phyloP scores from a whole-genome alignment of 192 early-diverging fungal species.

The Entrophospora sp. region DNA sequence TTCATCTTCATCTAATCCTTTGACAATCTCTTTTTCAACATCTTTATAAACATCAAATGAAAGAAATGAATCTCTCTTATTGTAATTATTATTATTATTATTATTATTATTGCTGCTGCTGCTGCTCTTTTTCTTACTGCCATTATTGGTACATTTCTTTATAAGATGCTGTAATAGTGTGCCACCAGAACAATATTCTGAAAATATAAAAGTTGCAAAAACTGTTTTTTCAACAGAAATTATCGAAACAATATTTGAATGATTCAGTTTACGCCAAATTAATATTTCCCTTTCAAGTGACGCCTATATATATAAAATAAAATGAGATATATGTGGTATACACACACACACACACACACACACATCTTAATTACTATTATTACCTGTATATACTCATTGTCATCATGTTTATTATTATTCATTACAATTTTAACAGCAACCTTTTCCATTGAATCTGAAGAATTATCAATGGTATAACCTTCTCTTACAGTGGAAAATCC shows the following conservation, averaged over 20 bases:
- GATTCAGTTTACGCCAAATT: constrained; percentile 60
- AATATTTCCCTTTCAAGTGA: constrained; percentile 54
- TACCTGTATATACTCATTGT: constrained; percentile 34
- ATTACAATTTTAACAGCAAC: constrained; percentile 68
- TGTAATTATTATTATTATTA: no score
- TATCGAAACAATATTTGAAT: constrained; percentile 59
- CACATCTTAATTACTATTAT: background rate
- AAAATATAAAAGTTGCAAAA: constrained; percentile 60
- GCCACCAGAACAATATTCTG: constrained; percentile 57
- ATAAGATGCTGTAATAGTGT: constrained; percentile 53
- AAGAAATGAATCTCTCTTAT: no score
- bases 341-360: background rate
- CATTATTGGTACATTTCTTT: constrained; percentile 17
- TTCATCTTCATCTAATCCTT: constrained; percentile 41
- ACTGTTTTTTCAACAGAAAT: constrained; percentile 59
- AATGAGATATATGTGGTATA: background rate
- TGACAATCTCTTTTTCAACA: no score
- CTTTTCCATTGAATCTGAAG: constrained; percentile 25
- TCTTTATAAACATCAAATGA: no score
- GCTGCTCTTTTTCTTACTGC: no score
- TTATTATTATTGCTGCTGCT: no score
- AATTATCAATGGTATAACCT: constrained; percentile 41
- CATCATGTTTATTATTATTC: constrained; percentile 29
- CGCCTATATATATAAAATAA: constrained; percentile 4
- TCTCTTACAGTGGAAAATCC: constrained; percentile 70